Conservation (phyloP, 257 asterid species). For the Perilla frutescens region DNA sequence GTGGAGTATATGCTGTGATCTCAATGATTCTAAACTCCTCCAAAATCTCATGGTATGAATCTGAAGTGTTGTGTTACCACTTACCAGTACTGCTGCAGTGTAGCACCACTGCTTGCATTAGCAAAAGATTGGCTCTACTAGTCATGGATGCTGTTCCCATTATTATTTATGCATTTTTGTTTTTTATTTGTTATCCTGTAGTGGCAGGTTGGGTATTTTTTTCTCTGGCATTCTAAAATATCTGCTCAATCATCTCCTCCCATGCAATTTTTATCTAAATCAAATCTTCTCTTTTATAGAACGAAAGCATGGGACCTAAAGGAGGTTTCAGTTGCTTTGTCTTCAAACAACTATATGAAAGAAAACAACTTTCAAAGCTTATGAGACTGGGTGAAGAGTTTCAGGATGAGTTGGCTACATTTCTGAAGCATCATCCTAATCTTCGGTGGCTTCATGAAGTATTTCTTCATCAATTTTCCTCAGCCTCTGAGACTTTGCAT, state of each 20-base stretch:
- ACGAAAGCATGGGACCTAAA: constrained; percentile 84
- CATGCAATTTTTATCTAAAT: constrained; percentile 11
- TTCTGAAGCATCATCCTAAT: constrained; percentile 74
- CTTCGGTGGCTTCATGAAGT: constrained; percentile 95
- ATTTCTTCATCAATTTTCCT: constrained; percentile 77
- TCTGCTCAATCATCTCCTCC: constrained; percentile 26
- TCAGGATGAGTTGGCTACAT: constrained; percentile 71
- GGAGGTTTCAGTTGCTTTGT: constrained; percentile 94
- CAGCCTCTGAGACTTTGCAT: constrained; percentile 93
- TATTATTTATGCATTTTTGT: neutral
- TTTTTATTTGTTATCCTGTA: constrained; percentile 21
- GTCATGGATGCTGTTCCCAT: constrained; percentile 13
- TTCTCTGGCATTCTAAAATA: neutral
- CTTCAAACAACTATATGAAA: constrained; percentile 72
- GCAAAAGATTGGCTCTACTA: constrained; percentile 17
- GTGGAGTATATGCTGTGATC: constrained; percentile 82
- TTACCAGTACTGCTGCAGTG: constrained; percentile 6
- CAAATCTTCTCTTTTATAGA: constrained; percentile 55
- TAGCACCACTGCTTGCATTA: constrained; percentile 16
- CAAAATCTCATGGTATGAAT: constrained; percentile 77
- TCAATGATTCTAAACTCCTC: constrained; percentile 80
- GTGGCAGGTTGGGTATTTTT: constrained; percentile 9
- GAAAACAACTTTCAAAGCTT: constrained; percentile 73
- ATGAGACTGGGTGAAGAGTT: constrained; percentile 94
- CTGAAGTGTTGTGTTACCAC: constrained; percentile 13